Conservation (phyloP, 2,329 filamentous ascomycete species). For the Eutypa lata region DNA sequence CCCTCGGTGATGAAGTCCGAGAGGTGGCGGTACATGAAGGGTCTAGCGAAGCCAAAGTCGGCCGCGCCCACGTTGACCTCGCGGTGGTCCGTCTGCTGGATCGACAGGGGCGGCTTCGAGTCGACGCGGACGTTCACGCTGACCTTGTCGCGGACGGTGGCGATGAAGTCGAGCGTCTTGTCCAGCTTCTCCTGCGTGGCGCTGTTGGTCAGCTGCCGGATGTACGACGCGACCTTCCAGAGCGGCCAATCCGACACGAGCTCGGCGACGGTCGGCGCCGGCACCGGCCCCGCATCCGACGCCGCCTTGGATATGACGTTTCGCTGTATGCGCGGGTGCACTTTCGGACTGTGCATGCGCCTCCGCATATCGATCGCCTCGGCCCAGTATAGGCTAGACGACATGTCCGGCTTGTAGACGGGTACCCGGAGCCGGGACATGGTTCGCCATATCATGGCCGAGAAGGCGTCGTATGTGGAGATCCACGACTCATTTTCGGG, state of each 20-base stretch:
- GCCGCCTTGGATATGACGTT: conserved; percentile 10
- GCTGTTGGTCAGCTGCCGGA: conserved; percentile 34
- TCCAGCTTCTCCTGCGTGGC: conserved; percentile 30
- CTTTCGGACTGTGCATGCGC: conserved; percentile 30
- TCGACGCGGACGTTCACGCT: conserved; percentile 31
- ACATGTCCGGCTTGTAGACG: conserved; percentile 29
- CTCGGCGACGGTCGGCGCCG: conserved; percentile 28
- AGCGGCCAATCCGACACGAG: conserved; percentile 35
- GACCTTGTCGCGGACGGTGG: conserved; percentile 34
- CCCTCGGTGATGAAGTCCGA: conserved; percentile 11
- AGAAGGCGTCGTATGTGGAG: conserved; percentile 44
- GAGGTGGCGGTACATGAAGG: conserved; percentile 12
- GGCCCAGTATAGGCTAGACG: conserved; percentile 27
- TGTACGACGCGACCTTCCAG: conserved; percentile 31
- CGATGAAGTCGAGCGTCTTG: conserved; percentile 26
- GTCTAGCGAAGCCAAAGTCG: conserved; percentile 18
- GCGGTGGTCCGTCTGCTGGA: conserved; percentile 14
- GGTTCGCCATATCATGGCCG: conserved; percentile 39
- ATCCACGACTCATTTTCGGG: conserved; percentile 34
- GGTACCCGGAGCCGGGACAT: conserved; percentile 32
- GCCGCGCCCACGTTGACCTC: conserved; percentile 8
- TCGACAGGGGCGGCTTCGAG: conserved; percentile 29
- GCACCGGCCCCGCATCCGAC: conserved; percentile 18
- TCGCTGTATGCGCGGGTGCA: conserved; percentile 32
- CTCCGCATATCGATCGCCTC: conserved; percentile 38